A percentile compares a stretch with the other conserved stretches of the same genome.
phyloP scores from a whole-genome alignment of 2,329 filamentous ascomycete species.

The Lasiodiplodia gonubiensis region DNA sequence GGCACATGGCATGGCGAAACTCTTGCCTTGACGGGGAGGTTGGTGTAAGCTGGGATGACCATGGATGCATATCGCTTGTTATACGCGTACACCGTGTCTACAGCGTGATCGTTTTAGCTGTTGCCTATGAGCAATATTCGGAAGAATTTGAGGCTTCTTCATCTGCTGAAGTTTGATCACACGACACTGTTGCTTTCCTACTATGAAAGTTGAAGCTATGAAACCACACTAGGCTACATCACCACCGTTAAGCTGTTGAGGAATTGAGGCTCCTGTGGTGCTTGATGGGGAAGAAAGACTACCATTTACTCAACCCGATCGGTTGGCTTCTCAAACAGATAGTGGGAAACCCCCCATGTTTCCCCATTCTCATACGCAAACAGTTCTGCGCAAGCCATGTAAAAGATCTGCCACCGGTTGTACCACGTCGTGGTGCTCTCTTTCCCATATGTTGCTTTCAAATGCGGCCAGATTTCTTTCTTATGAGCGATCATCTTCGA shows the following conservation, averaged over 20 bases:
- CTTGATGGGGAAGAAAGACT: no score
- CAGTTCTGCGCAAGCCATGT: constrained; percentile 72
- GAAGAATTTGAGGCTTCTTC: background rate
- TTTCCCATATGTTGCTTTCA: constrained; percentile 69
- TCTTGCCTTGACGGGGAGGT: background rate
- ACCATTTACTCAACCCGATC: background rate
- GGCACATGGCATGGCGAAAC: background rate
- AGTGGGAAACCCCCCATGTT: constrained; percentile 71
- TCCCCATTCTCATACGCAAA: constrained; percentile 70
- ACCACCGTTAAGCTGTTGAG: no score
- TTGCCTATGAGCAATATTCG: background rate
- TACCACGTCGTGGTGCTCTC: constrained; percentile 67
- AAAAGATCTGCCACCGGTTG: constrained; percentile 74
- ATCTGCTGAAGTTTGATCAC: background rate
- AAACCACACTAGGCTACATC: no score
- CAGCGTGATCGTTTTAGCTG: background rate
- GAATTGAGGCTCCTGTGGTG: no score
- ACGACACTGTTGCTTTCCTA: background rate
- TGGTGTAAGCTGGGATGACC: background rate
- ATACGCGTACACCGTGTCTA: background rate
- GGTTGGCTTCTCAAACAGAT: constrained; percentile 66
- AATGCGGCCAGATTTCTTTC: constrained; percentile 66
- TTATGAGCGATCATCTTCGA: constrained; percentile 61
- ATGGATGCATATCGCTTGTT: background rate
- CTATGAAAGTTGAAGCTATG: background rate